Conservation (phyloP, 768 basidiomycete species). For the Favolaschia claudopus region DNA sequence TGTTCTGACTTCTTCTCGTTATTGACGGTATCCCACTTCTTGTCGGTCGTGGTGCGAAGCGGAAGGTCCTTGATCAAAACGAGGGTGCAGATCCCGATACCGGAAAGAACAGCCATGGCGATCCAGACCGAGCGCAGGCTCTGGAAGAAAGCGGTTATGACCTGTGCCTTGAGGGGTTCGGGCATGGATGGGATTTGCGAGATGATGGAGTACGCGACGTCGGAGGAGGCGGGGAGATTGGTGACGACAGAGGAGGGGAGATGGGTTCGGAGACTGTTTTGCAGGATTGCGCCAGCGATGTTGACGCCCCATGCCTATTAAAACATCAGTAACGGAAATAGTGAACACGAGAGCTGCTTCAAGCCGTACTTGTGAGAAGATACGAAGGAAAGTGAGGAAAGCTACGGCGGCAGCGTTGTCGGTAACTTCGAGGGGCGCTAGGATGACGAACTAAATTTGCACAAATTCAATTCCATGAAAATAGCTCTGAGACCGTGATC, state of each 20-base stretch:
- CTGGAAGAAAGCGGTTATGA: conserved; percentile 28
- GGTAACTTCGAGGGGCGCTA: conserved; percentile 1
- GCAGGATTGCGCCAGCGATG: conserved; percentile 13
- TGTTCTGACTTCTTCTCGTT: too few relatives aligned
- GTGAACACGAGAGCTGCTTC: too few relatives aligned
- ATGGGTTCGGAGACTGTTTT: background rate
- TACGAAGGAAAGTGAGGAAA: background rate
- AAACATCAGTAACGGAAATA: background rate
- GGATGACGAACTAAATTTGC: background rate
- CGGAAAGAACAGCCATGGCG: background rate
- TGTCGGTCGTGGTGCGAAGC: background rate
- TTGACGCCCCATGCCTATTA: conserved; percentile 7
- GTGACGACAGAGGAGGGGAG: background rate
- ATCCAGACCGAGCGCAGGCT: conserved; percentile 1
- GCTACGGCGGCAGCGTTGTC: background rate
- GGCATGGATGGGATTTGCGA: background rate
- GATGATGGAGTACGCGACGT: background rate
- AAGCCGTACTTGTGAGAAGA: background rate
- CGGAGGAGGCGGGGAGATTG: background rate
- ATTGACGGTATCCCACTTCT: background rate
- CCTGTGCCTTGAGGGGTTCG: background rate
- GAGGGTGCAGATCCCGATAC: background rate
- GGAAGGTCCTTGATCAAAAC: conserved; percentile 2
- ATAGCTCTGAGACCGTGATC: too few relatives aligned
- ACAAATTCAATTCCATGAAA: too few relatives aligned